phyloP scores from a whole-genome alignment of 495 filamentous ascomycete genomes.

The Tuber umbilicatum region DNA sequence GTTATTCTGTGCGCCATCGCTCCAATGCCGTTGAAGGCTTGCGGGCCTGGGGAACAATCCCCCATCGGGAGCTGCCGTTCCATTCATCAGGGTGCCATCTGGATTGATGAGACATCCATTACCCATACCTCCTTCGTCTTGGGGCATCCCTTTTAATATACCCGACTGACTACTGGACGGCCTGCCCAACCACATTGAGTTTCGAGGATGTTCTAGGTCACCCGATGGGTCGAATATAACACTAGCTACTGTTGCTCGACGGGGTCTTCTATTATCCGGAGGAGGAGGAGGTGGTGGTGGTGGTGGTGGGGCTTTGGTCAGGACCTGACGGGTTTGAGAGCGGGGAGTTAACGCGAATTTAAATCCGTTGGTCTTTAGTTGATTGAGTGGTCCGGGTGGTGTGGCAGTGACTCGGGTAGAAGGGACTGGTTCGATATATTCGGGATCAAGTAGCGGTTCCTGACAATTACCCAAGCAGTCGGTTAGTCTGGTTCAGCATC shows the following conservation, averaged over 20 bases:
- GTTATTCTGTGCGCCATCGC: slow-evolving; percentile 35
- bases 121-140: slow-evolving; percentile 21
- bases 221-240: slow-evolving; percentile 17
- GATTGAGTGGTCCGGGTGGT: slow-evolving; percentile 27
- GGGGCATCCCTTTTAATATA: slow-evolving; percentile 17
- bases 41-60: slow-evolving; percentile 41
- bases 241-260: slow-evolving; percentile 37
- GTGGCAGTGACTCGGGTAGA: slow-evolving; percentile 15
- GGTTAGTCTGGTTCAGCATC: neutral
- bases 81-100: slow-evolving; percentile 17
- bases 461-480: slow-evolving; percentile 15
- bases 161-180: slow-evolving; percentile 38
- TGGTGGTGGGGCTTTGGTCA: slow-evolving; percentile 26
- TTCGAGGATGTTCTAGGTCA: slow-evolving; percentile 25
- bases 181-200: slow-evolving; percentile 33
- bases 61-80: slow-evolving; percentile 15
- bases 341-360: slow-evolving; percentile 35
- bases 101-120: slow-evolving; percentile 23
- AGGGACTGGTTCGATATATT: slow-evolving; percentile 30
- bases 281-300: slow-evolving; percentile 25
- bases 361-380: slow-evolving; percentile 37
- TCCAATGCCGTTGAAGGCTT: slow-evolving; percentile 40
- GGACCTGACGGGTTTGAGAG: slow-evolving; percentile 26
- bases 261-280: slow-evolving; percentile 22
- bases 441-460: slow-evolving; percentile 38